Percentiles rank a stretch among this genome's conserved stretches.
phyloP scores from a whole-genome alignment of 2,329 filamentous ascomycete genomes.

The Ceratocystis cacaofunesta region DNA sequence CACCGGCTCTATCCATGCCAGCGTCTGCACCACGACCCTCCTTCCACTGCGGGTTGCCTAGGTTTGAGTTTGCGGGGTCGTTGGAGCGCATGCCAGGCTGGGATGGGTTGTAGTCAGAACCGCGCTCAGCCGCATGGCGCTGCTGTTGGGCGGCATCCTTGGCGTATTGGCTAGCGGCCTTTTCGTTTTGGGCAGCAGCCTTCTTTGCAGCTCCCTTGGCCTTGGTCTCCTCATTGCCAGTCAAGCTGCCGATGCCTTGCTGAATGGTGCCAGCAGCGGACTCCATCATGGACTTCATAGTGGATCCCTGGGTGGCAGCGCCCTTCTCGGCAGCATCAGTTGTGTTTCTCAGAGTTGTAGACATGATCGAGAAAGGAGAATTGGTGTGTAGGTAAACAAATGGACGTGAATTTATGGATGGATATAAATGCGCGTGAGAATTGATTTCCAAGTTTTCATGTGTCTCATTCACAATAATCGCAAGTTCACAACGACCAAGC shows the following conservation, averaged over 20 bases:
- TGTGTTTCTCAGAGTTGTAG: conserved; percentile 17
- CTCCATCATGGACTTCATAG: conserved; percentile 64
- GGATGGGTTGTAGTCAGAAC: conserved; percentile 32
- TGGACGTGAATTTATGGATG: conserved; percentile 2
- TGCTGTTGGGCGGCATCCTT: conserved; percentile 50
- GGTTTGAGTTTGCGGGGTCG: neutral
- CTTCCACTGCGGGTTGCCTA: conserved; percentile 1
- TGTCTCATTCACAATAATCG: no score
- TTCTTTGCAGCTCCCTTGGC: conserved; percentile 49
- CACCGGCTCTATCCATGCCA: neutral
- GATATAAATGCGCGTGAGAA: neutral
- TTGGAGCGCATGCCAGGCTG: conserved; percentile 20
- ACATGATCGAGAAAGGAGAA: neutral
- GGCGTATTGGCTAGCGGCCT: conserved; percentile 46
- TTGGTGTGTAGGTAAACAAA: neutral
- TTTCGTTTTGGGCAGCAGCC: conserved; percentile 28
- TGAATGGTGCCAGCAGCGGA: conserved; percentile 58
- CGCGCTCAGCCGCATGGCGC: conserved; percentile 64
- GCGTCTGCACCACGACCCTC: neutral
- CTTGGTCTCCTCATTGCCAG: conserved; percentile 56
- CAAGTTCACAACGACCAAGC: neutral
- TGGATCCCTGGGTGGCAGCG: conserved; percentile 38
- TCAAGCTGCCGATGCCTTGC: conserved; percentile 54
- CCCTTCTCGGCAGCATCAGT: conserved; percentile 16
- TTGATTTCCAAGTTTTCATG: no score